Base-by-base conservation (phyloP, 805 yeast species). In the Groenewaldozyma salmanticensis region DNA sequence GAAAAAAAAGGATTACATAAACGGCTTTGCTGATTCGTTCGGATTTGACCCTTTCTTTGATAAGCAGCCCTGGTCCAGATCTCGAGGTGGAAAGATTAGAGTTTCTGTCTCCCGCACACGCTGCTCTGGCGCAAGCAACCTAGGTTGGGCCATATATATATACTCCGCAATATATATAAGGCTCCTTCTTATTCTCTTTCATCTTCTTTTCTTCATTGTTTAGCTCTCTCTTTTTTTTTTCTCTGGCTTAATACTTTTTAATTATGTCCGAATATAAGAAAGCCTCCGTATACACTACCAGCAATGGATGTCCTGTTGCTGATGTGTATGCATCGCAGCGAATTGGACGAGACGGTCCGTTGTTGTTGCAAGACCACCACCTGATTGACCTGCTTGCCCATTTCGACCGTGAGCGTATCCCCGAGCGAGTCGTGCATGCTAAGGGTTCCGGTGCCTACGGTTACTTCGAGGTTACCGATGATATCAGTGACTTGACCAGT, bases 361-460 rank as follows among this genome's bases (percentile, higher is more conserved):
- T 84, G 50, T 66, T 85, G 46, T 65, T 85, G 54, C 94, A 85
- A 60, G 95, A 85, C 60, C 79, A 81, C 65, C 78, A 78, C 58
- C 66, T 85, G 62, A 71, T 85, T 53, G 95, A 85, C 55, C 72
- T 85, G 2, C 63, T 85, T 43, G 88, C 94, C 17, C 95, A 84
- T 61, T 85, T 85, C 54, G 94, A 83, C 65, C 72, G 94, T 52
- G 95, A 85, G 64, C 70, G 95, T 63, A 81, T 85, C 49, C 95
- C 95, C 9, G 95, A 86, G 66, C 72, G 95, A 64, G 94, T 85
- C 43, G 95, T 86, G 27, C 95, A 85, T 58, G 95, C 95, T 41
- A 85, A 85, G 60, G 95, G 95, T 52, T 81, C 88, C 11, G 95
- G 95, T 57, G 95, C 95, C 6, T 83, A 70, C 59, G 95, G 95